A percentile compares a stretch with the other conserved stretches of the same genome.
Evolutionary conservation across 345 rosid species (phyloP).

Genomic region (Rhodamnia argentea): DNA sequence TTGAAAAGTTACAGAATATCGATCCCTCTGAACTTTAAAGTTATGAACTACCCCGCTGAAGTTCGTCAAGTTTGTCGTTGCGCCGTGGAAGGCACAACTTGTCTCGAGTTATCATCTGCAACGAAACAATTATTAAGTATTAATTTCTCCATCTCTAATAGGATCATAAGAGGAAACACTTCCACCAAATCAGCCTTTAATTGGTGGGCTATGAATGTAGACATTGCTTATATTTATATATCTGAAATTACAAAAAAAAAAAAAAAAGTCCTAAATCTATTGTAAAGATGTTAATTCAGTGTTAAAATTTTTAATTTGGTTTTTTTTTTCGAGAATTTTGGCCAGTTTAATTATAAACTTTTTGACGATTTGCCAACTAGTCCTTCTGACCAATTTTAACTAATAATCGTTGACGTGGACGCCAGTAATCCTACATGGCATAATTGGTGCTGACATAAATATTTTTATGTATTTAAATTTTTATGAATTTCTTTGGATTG

Average conservation of each 20-base stretch:
- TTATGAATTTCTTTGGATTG: too few relatives aligned
- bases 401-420: fast-evolving
- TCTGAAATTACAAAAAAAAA: not conserved
- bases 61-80: not conserved
- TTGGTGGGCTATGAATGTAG: not conserved
- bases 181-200: not conserved
- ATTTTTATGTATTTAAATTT: too few relatives aligned
- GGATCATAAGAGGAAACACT: not conserved
- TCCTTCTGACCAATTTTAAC: not conserved
- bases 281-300: fast-evolving
- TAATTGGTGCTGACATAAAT: too few relatives aligned
- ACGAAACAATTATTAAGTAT: not conserved
- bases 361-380: not conserved
- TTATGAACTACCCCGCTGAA: not conserved
- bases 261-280: not conserved
- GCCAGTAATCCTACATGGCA: too few relatives aligned
- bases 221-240: not conserved
- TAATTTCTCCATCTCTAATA: too few relatives aligned
- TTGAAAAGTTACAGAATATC: not conserved
- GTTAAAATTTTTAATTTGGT: fast-evolving
- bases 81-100: not conserved
- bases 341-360: not conserved
- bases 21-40: not conserved
- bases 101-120: not conserved
- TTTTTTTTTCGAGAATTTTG: too few relatives aligned